Evolutionary conservation across 2,329 filamentous ascomycete species (phyloP).

Genomic region (Hortaea werneckii): DNA sequence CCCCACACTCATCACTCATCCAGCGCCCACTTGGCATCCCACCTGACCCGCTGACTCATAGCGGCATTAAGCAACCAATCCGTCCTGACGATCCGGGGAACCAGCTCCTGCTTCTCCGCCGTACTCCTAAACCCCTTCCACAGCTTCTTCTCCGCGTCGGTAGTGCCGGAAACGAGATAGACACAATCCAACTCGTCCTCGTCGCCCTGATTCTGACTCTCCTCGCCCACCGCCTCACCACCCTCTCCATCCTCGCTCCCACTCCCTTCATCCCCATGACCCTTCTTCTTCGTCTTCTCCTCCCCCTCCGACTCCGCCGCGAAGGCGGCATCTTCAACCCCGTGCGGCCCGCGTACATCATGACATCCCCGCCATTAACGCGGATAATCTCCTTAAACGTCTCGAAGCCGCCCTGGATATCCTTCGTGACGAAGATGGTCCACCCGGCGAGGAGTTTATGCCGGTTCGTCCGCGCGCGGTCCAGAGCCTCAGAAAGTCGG

Average conservation of each 20-base stretch:
- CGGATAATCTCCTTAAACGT: conserved; percentile 79
- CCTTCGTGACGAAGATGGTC: conserved; percentile 74
- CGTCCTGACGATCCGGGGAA: conserved; percentile 66
- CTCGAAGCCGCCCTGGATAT: conserved; percentile 69
- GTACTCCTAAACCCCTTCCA: conserved; percentile 75
- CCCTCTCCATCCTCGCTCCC: conserved; percentile 30
- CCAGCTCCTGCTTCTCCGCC: conserved; percentile 67
- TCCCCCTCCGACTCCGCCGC: conserved; percentile 41
- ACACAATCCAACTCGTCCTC: conserved; percentile 49
- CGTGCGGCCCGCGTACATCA: conserved; percentile 59
- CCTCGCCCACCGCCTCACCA: conserved; percentile 46
- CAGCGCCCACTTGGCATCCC: conserved; percentile 23
- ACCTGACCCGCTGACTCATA: conserved; percentile 67
- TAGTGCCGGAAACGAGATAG: conserved; percentile 67
- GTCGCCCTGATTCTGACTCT: conserved; percentile 39
- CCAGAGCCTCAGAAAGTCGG: conserved; percentile 56
- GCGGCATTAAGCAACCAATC: conserved; percentile 88
- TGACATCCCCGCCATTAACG: conserved; percentile 78
- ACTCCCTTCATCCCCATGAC: conserved; percentile 1
- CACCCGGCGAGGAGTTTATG: conserved; percentile 65
- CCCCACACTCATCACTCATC: conserved; percentile 7
- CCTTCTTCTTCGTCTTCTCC: conserved; percentile 45
- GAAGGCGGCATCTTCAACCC: conserved; percentile 45
- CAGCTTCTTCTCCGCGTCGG: conserved; percentile 56
- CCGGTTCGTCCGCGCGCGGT: conserved; percentile 64